Conservation (phyloP, 148 eudicot genomes). For the Camellia japonica region DNA sequence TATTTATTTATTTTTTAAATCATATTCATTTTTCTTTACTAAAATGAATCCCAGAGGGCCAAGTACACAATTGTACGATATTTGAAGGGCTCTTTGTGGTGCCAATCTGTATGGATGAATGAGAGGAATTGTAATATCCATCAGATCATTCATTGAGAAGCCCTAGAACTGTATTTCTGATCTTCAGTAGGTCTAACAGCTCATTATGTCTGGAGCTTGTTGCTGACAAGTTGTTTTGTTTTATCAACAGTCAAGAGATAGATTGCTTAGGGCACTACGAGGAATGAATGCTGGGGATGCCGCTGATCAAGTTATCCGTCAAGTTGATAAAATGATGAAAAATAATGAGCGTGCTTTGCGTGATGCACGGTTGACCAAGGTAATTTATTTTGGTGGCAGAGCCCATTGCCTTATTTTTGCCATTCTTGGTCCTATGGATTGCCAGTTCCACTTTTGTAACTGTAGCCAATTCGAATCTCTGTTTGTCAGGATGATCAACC, state of each 20-base stretch:
- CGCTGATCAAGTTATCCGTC: constrained; percentile 88
- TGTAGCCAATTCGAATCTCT: constrained; percentile 8
- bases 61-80: background rate
- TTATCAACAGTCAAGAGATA: constrained; percentile 76
- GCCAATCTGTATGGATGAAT: background rate
- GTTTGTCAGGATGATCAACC: constrained; percentile 58
- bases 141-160: background rate
- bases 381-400: constrained; percentile 21
- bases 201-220: background rate
- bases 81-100: background rate
- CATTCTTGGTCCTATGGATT: background rate
- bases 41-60: background rate
- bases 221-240: constrained; percentile 20
- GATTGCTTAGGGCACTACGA: constrained; percentile 60
- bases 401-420: background rate
- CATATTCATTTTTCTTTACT: background rate
- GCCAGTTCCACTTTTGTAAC: background rate
- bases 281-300: constrained; percentile 97
- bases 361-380: constrained; percentile 59
- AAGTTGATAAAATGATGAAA: constrained; percentile 77
- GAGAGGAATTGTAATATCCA: background rate
- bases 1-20: no score
- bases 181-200: background rate
- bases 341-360: constrained; percentile 73
- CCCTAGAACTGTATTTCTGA: background rate